Percentiles rank a stretch among this genome's conserved stretches.
phyloP scores from a whole-genome alignment of 768 basidiomycete species.

The Termitomyces sp. region DNA sequence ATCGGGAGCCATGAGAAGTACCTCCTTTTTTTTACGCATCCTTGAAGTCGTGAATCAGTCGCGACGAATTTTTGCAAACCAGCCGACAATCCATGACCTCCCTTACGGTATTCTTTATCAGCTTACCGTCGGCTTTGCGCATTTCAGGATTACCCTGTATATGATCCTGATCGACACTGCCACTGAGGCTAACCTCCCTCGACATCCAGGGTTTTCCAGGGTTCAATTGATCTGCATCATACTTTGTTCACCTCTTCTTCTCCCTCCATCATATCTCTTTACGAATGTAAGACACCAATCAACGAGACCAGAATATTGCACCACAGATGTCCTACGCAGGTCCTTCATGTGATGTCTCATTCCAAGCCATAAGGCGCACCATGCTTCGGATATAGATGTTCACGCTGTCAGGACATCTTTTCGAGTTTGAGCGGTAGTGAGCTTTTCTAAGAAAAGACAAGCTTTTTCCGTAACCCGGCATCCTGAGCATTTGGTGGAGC shows the following conservation, averaged over 20 bases:
- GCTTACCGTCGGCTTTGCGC: conserved; percentile 14
- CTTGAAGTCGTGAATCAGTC: background rate
- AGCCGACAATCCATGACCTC: background rate
- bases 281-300: background rate
- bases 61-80: too few species aligned
- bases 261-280: background rate
- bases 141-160: conserved; percentile 10
- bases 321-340: background rate
- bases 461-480: conserved; percentile 3
- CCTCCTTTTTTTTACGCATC: background rate
- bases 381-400: background rate
- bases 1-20: background rate
- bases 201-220: conserved; percentile 15
- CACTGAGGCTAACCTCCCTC: conserved; percentile 12
- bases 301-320: background rate
- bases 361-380: background rate
- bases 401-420: conserved; percentile 13
- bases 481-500: conserved; percentile 7
- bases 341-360: conserved; percentile 1
- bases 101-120: background rate
- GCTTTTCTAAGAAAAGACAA: background rate
- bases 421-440: background rate
- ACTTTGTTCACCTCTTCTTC: background rate
- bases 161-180: conserved; percentile 21
- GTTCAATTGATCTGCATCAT: conserved; percentile 12